Conservation (phyloP, 2,329 filamentous ascomycete genomes). For the Fusarium sp. region DNA sequence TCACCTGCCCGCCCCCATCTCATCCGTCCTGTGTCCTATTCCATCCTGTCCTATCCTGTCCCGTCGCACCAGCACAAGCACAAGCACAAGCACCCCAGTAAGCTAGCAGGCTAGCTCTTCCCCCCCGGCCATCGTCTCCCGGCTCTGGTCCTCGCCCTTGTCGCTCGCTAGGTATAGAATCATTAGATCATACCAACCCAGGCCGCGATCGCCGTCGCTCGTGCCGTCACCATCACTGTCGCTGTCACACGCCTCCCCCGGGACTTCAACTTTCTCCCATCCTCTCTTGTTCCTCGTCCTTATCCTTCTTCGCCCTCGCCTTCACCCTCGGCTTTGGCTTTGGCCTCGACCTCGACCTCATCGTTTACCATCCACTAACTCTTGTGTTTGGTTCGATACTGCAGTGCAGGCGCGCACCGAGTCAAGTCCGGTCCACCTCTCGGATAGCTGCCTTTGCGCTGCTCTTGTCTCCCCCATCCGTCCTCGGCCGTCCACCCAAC, state of each 20-base stretch:
- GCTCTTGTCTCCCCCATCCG: conserved; percentile 30
- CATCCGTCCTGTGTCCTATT: conserved; percentile 34
- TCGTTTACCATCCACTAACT: conserved; percentile 40
- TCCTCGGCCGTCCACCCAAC: conserved; percentile 33
- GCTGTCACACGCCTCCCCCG: conserved; percentile 45
- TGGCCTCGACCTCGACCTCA: conserved; percentile 3
- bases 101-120: conserved; percentile 10
- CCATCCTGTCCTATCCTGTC: conserved; percentile 36
- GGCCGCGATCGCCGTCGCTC: conserved; percentile 41
- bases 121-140: conserved; percentile 14
- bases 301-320: conserved; percentile 26
- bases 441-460: conserved; percentile 51
- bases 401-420: conserved; percentile 44
- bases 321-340: conserved; percentile 23
- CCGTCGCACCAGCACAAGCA: conserved; percentile 37
- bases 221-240: conserved; percentile 44
- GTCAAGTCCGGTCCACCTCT: conserved; percentile 47
- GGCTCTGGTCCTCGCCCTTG: conserved; percentile 25
- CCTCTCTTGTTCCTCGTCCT: conserved; percentile 22
- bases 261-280: conserved; percentile 30
- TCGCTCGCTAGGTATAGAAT: conserved; percentile 30
- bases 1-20: conserved; percentile 46
- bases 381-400: conserved; percentile 44
- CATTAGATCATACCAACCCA: conserved; percentile 39
- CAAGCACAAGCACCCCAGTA: conserved; percentile 29